A percentile compares a stretch with the other conserved stretches of the same genome.
Conservation (phyloP, 139 green algal species). For the Pedinophyceae sp. region DNA sequence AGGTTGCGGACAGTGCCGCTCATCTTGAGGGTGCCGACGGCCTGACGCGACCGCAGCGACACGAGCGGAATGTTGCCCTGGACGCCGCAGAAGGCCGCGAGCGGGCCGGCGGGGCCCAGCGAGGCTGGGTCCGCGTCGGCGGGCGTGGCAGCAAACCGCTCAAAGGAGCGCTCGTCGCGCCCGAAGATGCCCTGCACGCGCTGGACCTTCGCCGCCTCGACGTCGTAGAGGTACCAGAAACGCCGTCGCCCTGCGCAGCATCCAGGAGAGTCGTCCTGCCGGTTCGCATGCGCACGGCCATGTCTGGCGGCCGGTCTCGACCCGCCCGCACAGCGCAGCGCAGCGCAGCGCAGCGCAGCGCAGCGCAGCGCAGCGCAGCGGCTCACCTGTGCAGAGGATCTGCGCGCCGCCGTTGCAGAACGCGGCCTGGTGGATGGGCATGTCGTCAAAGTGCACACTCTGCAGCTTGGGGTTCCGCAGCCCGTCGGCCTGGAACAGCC, state of each 20-base stretch:
- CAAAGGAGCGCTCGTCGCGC: conserved; percentile 34
- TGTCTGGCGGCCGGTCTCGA: no score
- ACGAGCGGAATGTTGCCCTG: conserved; percentile 40
- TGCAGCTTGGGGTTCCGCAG: conserved; percentile 65
- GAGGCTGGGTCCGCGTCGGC: conserved; percentile 7
- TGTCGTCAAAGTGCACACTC: conserved; percentile 62
- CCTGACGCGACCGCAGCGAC: conserved; percentile 43
- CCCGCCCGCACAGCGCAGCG: no score
- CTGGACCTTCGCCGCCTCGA: conserved; percentile 18
- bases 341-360: conserved; percentile 13
- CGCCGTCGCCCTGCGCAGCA: conserved; percentile 48
- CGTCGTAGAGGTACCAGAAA: conserved; percentile 77
- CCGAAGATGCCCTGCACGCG: background rate
- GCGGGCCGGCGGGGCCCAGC: background rate
- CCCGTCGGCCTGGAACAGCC: conserved; percentile 77
- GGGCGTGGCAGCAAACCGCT: conserved; percentile 51
- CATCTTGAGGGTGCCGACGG: conserved; percentile 65
- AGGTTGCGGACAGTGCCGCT: conserved; percentile 50
- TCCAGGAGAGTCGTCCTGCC: no score
- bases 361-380: background rate
- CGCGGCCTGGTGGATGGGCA: conserved; percentile 60
- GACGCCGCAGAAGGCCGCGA: background rate
- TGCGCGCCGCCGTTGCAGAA: conserved; percentile 45
- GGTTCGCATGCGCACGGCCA: no score
- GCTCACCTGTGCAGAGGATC: background rate